Base-by-base conservation (phyloP, 129 eudicot genomes). In the Lonicera japonica region DNA sequence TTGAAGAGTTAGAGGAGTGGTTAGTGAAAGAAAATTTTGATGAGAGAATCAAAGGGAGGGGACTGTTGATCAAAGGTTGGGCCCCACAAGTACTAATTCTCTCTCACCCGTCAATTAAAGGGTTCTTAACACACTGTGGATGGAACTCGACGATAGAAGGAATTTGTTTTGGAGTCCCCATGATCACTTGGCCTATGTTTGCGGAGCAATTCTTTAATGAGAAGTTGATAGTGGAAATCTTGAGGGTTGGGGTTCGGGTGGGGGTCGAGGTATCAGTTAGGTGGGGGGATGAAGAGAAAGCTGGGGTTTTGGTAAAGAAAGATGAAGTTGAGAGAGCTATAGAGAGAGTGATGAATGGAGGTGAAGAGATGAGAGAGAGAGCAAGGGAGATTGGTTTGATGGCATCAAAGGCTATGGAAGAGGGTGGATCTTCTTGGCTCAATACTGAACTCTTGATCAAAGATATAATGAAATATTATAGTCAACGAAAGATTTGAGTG, bases 221-320 rank as follows among this genome's bases (percentile, higher is more conserved):
- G 45, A 58, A 22, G 1, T 23, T 68, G 48, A 47, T 68, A 15
- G 73, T 58, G 1, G 64, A 68, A 21, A 68, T 58, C 48, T 15
- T 68, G 36, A 25, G 40, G 50, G 47, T 68, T 14, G 73, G 73
- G 22, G 41, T 68, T 21, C 36, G 47, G 0, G 51, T 68, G 14
- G 66, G 73, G 51, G 73, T 68, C 18, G 19, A 22, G 15, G 21
- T 68, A n/a, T 29, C 66, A 1, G 73, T 68, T 45, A 58, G 73
- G 21, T 68, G 73, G 73, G 85, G 86, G 9, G 64, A 76, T 3
- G 82, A 76, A 38, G 82, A 77, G 52, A 65, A 67, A 1, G 65
- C 47, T 9, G 82, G 78, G 29, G 74, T 63, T 7, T 20, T 36
- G 18, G 71, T 77, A 22, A 68, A 34, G 52, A 68, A 53, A 23